A percentile compares a stretch with the other conserved stretches of the same genome.
phyloP scores from a whole-genome alignment of 768 basidiomycete genomes.

The Leccinum boreale region DNA sequence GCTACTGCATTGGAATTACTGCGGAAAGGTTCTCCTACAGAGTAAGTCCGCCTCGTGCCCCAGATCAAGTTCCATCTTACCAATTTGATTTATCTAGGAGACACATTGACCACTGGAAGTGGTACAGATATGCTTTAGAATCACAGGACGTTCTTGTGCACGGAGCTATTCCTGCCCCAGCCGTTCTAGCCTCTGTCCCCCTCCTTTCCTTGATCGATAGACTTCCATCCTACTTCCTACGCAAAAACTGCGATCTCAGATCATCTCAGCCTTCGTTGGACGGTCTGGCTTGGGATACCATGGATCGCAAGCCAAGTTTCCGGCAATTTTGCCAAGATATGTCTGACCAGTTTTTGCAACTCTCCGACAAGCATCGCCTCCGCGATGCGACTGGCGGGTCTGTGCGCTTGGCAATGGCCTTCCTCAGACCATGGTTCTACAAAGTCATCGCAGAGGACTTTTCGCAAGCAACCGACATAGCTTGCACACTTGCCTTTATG shows the following conservation, averaged over 20 bases:
- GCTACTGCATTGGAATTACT: conserved; percentile 67
- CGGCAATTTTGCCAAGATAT: conserved; percentile 70
- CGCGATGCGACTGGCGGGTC: conserved; percentile 67
- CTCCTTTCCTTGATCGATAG: conserved; percentile 60
- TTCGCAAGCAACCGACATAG: conserved; percentile 35
- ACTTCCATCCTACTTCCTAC: conserved; percentile 69
- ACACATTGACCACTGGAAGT: conserved; percentile 66
- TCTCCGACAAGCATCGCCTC: conserved; percentile 52
- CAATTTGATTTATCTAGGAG: conserved; percentile 38
- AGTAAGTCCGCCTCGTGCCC: conserved; percentile 42
- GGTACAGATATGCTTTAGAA: conserved; percentile 72
- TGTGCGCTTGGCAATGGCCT: conserved; percentile 61
- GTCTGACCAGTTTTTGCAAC: conserved; percentile 57
- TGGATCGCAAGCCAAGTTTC: conserved; percentile 57
- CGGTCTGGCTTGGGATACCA: conserved; percentile 52
- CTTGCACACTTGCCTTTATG: conserved; percentile 42
- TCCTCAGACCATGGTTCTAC: conserved; percentile 72
- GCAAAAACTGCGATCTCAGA: conserved; percentile 33
- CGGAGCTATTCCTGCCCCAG: conserved; percentile 61
- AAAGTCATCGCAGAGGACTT: conserved; percentile 40
- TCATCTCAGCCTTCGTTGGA: conserved; percentile 31
- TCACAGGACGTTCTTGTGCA: conserved; percentile 74
- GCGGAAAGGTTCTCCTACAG: conserved; percentile 45
- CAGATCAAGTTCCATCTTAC: not conserved
- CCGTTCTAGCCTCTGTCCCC: conserved; percentile 68